A percentile compares a stretch with the other conserved stretches of the same genome.
phyloP scores from a whole-genome alignment of 805 yeast genomes.

The Wickerhamiella vanderwaltii region DNA sequence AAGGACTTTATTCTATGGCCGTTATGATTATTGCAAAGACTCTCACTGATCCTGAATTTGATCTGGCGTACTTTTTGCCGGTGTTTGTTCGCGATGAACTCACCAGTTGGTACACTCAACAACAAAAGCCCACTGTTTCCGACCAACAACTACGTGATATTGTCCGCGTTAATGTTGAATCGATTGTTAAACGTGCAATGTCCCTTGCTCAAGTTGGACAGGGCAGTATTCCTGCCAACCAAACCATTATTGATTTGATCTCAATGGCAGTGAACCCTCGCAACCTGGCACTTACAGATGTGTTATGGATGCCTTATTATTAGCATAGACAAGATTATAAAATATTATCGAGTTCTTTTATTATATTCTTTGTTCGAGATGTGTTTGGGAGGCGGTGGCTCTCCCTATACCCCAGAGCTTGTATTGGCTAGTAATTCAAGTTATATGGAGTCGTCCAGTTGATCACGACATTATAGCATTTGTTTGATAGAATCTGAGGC shows the following conservation, averaged over 20 bases:
- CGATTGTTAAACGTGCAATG: conserved; percentile 64
- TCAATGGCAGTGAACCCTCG: conserved; percentile 93
- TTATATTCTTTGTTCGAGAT: too few relatives aligned
- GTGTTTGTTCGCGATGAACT: conserved; percentile 93
- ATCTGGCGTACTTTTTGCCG: conserved; percentile 81
- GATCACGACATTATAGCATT: too few relatives aligned
- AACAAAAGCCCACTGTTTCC: conserved; percentile 67
- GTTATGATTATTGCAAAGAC: conserved; percentile 79
- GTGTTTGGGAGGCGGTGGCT: too few relatives aligned
- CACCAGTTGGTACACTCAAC: conserved; percentile 86
- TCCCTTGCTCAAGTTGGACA: conserved; percentile 58
- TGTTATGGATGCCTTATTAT: conserved; percentile 91
- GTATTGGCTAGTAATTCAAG: too few relatives aligned
- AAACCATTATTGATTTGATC: conserved; percentile 77
- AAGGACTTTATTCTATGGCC: conserved; percentile 80
- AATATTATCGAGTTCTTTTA: background rate
- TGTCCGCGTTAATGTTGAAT: conserved; percentile 77
- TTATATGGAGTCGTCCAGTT: too few relatives aligned
- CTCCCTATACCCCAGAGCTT: too few relatives aligned
- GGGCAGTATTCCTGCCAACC: conserved; percentile 64
- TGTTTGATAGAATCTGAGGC: too few relatives aligned
- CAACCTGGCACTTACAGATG: conserved; percentile 80
- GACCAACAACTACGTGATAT: conserved; percentile 77
- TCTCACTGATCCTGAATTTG: conserved; percentile 81
- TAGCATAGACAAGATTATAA: conserved; percentile 25